Base-by-base conservation (phyloP, 306 rosid species). In the Quercus rubra region DNA sequence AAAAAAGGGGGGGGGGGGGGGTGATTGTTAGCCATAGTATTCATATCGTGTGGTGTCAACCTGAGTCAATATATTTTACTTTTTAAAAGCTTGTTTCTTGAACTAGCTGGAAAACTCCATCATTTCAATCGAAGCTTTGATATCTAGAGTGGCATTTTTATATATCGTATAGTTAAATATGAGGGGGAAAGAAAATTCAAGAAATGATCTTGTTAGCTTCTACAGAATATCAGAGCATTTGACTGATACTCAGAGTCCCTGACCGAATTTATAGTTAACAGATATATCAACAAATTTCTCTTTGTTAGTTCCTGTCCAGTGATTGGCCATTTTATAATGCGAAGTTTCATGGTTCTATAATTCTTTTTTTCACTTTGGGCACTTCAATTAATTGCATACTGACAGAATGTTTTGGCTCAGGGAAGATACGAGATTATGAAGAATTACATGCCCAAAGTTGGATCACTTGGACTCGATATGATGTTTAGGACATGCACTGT, bases 401-500 rank as follows among this genome's bases (percentile, higher is more conserved):
- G 77, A 88, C 59, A 38, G 57, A 70, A 77, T 81, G 21, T 75
- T 87, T 82, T 82, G 82, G 70, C 85, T 81, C 92, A 91, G 99
- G 98, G 97, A 84, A 88, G 99, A 82, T 93, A 93, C 46, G 91
- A 93, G 66, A 96, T 96, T 67, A 96, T 96, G 96, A 90, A 79
- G 83, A 93, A 90, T 69, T 96, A 93, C 93, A 93, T 93, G 99
- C 99, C 97, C 74, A 89, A 89, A 89, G 99, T 96, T 83, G 98
- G 99, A 69, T 80, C 99, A 13, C 97, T 96, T 28, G 99, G 98
- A 78, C 97, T 93, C 77, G 98, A 96, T 85, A 93, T 93, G 98
- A 96, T 93, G 99, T 91, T 93, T 87, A 89, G 99, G 88, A 96
- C 99, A 58, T 96, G 98, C 87, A 96, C 99, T 57, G 99, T 96